Evolutionary conservation across 2,329 filamentous ascomycete species (phyloP).

Genomic region (Ceratocystis cubensis): DNA sequence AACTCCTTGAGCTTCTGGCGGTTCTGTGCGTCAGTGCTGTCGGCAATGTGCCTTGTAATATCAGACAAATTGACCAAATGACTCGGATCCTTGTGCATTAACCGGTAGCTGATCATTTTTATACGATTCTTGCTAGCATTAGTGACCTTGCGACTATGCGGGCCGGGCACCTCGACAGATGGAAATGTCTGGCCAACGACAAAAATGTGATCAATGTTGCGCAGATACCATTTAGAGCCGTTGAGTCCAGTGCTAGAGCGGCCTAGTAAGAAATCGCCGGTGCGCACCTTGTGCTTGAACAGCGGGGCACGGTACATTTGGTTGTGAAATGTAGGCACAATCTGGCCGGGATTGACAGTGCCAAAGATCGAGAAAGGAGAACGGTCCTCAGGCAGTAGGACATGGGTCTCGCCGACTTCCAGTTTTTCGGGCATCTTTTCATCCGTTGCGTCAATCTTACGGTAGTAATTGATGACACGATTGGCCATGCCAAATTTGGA

Average conservation of each 20-base stretch:
- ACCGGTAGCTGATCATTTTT: slow-evolving; percentile 87
- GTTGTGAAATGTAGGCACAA: slow-evolving; percentile 82
- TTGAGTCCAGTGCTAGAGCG: slow-evolving; percentile 65
- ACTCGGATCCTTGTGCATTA: slow-evolving; percentile 64
- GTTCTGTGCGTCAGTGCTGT: slow-evolving; percentile 89
- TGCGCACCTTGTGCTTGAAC: slow-evolving; percentile 69
- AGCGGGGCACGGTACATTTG: slow-evolving; percentile 90
- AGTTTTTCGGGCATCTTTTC: slow-evolving; percentile 64
- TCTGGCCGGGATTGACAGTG: slow-evolving; percentile 80
- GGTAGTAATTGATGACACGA: slow-evolving; percentile 92
- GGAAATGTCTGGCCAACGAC: slow-evolving; percentile 90
- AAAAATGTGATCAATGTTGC: slow-evolving; percentile 81
- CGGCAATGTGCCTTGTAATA: slow-evolving; percentile 82
- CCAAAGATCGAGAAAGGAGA: slow-evolving; percentile 95
- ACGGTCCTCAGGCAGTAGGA: slow-evolving; percentile 83
- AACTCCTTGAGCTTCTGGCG: slow-evolving; percentile 96
- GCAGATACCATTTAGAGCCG: slow-evolving; percentile 70
- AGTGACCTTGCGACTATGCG: slow-evolving; percentile 87
- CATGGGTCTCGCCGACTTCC: slow-evolving; percentile 77
- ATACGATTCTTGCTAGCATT: slow-evolving; percentile 94
- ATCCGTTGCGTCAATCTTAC: slow-evolving; percentile 61
- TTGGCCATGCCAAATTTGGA: slow-evolving; percentile 98
- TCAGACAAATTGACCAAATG: slow-evolving; percentile 62
- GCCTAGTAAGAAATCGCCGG: slow-evolving; percentile 75
- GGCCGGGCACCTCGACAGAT: slow-evolving; percentile 80